Percentiles rank a stretch among this genome's conserved stretches.
Conservation (phyloP, 768 basidiomycete species). For the Mycena capillaripes region DNA sequence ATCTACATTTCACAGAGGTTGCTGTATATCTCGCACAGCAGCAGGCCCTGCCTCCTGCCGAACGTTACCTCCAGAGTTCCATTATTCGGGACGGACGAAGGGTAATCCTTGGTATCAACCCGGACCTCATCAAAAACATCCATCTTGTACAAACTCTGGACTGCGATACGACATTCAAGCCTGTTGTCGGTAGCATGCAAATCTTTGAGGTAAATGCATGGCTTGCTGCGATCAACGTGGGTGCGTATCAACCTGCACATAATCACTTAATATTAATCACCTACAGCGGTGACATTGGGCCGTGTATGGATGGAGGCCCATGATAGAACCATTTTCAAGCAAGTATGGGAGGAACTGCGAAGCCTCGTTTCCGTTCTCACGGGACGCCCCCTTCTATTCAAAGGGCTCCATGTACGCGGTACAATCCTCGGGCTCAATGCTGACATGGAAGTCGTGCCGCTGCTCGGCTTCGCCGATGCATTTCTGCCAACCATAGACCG, state of each 20-base stretch:
- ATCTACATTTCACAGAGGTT: slow-evolving; percentile 9
- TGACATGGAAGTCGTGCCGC: too few relatives aligned
- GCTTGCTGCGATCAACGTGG: too few relatives aligned
- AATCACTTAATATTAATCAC: neutral
- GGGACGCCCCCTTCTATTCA: neutral
- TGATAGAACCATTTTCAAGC: slow-evolving; percentile 1
- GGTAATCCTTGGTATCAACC: too few relatives aligned
- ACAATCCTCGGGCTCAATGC: slow-evolving; percentile 12
- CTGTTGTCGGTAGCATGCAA: too few relatives aligned
- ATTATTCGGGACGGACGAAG: too few relatives aligned
- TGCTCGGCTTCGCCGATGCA: slow-evolving; percentile 20
- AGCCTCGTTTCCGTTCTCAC: slow-evolving; percentile 4
- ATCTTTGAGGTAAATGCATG: too few relatives aligned
- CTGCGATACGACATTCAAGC: too few relatives aligned
- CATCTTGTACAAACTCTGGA: too few relatives aligned
- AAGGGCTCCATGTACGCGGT: slow-evolving; percentile 1
- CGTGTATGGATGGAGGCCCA: slow-evolving; percentile 25
- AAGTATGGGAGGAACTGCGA: too few relatives aligned
- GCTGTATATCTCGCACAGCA: slow-evolving; percentile 12
- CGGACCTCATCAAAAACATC: too few relatives aligned
- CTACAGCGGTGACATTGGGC: slow-evolving; percentile 16
- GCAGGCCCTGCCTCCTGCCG: neutral
- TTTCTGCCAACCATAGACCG: slow-evolving; percentile 14
- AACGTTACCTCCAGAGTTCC: too few relatives aligned
- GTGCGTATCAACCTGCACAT: neutral